Evolutionary conservation across 306 rosid species (phyloP), one percentile per base, ranked within the genome.

Genomic region (Arachis hypogaea): DNA sequence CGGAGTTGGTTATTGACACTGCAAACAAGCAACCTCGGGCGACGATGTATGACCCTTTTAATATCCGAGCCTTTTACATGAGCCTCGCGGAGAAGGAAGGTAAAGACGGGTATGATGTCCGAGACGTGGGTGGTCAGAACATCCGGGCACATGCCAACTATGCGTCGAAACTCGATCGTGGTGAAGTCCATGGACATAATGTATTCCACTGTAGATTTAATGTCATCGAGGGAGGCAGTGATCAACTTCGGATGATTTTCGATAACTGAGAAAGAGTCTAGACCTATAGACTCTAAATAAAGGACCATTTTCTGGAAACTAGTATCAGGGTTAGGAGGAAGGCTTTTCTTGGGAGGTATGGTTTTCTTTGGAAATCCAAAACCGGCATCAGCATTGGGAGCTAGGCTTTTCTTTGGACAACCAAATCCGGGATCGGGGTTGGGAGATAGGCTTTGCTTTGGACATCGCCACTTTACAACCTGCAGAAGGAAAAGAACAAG

Each of bases 211-310:
- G 85, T 82, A 73, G 93, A 85, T 82, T 77, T 89, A 59, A 94
- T 61, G 73, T 88, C 81, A 47, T 81, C 41, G 29, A 94, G 89
- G 12, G 95, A 69, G 64, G 79, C 65, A 49, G 92, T 71, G 78
- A 87, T 61, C 72, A 88, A 14, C 6, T 73, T 85, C 41, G 99
- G 99, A 84, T 92, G 84, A 70, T 82, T 74, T 63, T 78, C 77
- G 80, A 89, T 73, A 62, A 92, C 72, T 59, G 96, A 78, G 78
- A 89, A 80, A 83, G 92, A 85, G 78, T 91, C 95, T 9, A 94
- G 80, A 69, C 96, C 96, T 1, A 94, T 81, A 29, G 96, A 94
- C 76, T 94, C 98, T 12, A 94, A 88, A 73, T 83, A 94, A 54
- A 92, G 87, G 72, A 84, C 74, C 77, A 89, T 94, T 46, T 85